Conservation (phyloP, 768 basidiomycete genomes). For the Tephrocybe rancida region DNA sequence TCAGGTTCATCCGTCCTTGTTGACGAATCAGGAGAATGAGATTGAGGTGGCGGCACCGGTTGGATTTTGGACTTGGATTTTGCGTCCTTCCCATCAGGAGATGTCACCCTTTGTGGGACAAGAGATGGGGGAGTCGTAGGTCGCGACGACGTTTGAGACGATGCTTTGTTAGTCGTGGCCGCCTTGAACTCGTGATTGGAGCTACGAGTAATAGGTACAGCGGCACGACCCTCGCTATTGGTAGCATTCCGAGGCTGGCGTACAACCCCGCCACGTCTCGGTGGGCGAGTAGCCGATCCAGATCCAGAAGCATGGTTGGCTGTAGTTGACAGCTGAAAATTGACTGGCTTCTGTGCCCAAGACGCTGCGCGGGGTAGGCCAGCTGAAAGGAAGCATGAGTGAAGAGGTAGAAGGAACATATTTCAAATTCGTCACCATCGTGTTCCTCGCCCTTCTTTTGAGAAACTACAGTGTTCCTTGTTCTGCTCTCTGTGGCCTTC, state of each 20-base stretch:
- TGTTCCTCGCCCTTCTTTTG: conserved; percentile 68
- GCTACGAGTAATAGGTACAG: conserved; percentile 30
- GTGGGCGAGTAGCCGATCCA: conserved; percentile 34
- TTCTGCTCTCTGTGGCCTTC: conserved; percentile 81
- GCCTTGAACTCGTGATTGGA: conserved; percentile 45
- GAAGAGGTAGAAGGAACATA: conserved; percentile 4
- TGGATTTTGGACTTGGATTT: conserved; percentile 43
- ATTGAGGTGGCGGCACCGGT: conserved; percentile 24
- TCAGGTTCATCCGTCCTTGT: conserved; percentile 50
- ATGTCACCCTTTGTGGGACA: conserved; percentile 43
- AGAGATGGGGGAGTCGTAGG: conserved; percentile 50
- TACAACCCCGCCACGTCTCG: conserved; percentile 42
- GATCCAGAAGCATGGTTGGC: conserved; percentile 18
- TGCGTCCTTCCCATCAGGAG: conserved; percentile 38
- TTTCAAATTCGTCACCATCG: conserved; percentile 42
- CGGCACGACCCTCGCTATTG: conserved; percentile 33
- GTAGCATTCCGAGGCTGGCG: conserved; percentile 49
- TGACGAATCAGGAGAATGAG: conserved; percentile 51
- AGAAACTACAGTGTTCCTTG: conserved; percentile 45
- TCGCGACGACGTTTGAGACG: conserved; percentile 58
- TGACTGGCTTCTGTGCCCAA: conserved; percentile 54
- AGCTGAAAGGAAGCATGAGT: conserved; percentile 21
- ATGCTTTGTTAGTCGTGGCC: conserved; percentile 36
- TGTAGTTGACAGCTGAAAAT: conserved; percentile 19
- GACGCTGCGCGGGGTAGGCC: conserved; percentile 71